Conservation (phyloP, 768 basidiomycete genomes). For the Steccherinum ochraceum region DNA sequence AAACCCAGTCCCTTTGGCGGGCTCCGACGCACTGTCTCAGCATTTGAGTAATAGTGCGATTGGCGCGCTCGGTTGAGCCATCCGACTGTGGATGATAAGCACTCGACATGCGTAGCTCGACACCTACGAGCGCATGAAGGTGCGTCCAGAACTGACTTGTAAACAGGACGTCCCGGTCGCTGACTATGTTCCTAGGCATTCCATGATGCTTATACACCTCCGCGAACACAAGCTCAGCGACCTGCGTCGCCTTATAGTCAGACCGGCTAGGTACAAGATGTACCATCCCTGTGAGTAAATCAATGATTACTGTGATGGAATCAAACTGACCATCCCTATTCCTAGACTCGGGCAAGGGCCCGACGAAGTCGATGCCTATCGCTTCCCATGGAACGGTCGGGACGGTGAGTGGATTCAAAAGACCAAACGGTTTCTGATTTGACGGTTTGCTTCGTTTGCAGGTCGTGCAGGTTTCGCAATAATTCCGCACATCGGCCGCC, state of each 20-base stretch:
- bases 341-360: conserved; percentile 21
- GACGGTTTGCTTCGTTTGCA: conserved; percentile 16
- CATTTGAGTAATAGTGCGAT: conserved; percentile 11
- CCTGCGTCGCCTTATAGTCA: conserved; percentile 10
- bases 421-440: conserved; percentile 18
- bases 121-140: conserved; percentile 13
- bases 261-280: conserved; percentile 14
- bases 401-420: conserved; percentile 24
- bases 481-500: conserved; percentile 18
- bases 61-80: conserved; percentile 16
- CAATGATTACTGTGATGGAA: conserved; percentile 22
- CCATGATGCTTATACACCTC: conserved; percentile 19
- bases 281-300: conserved; percentile 15
- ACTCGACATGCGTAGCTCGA: conserved; percentile 21
- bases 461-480: conserved; percentile 19
- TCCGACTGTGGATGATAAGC: conserved; percentile 28
- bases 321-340: conserved; percentile 15
- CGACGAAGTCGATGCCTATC: conserved; percentile 36
- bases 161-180: conserved; percentile 28
- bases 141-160: conserved; percentile 29
- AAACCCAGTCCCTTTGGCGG: conserved; percentile 24
- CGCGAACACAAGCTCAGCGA: conserved; percentile 11
- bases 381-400: conserved; percentile 28
- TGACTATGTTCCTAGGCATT: conserved; percentile 18
- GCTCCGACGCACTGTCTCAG: conserved; percentile 5